Evolutionary conservation across 106 monocot genomes (phyloP).

Genomic region (Dendrobium officinale): DNA sequence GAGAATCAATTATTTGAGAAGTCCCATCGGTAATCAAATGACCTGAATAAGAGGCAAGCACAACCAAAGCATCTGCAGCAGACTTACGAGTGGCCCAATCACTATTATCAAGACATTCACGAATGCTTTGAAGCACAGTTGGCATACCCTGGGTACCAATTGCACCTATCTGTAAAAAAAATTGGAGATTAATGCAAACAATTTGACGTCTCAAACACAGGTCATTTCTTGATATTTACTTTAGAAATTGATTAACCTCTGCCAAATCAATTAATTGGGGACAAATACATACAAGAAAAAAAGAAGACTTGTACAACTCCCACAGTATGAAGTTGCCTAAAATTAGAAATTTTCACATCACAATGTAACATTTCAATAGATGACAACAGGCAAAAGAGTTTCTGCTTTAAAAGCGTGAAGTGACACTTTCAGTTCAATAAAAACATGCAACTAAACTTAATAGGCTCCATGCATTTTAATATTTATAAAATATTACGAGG

Average conservation of each 20-base stretch:
- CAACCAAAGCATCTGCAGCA: slow-evolving; percentile 74
- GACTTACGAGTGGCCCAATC: slow-evolving; percentile 94
- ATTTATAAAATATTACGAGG: not conserved
- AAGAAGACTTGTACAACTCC: not conserved
- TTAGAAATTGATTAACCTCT: not conserved
- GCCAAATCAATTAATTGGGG: not conserved
- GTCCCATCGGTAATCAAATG: slow-evolving; percentile 63
- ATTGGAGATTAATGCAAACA: not conserved
- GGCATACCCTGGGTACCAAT: slow-evolving; percentile 69
- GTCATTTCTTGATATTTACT: not conserved
- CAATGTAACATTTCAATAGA: not conserved
- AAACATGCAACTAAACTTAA: not conserved
- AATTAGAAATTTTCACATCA: not conserved
- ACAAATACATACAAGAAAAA: not conserved
- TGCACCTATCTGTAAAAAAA: slow-evolving; percentile 63
- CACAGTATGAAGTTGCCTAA: not conserved
- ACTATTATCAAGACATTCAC: slow-evolving; percentile 82
- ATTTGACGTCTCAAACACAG: not conserved
- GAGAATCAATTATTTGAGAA: slow-evolving; percentile 53
- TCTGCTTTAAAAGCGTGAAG: not conserved
- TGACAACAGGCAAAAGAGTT: not conserved
- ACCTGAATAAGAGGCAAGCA: slow-evolving; percentile 63
- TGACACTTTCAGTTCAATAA: not conserved
- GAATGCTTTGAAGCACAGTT: slow-evolving; percentile 59
- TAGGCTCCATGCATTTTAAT: not conserved